phyloP scores from a whole-genome alignment of 495 filamentous ascomycete genomes.

The Aspergillus panamensis region DNA sequence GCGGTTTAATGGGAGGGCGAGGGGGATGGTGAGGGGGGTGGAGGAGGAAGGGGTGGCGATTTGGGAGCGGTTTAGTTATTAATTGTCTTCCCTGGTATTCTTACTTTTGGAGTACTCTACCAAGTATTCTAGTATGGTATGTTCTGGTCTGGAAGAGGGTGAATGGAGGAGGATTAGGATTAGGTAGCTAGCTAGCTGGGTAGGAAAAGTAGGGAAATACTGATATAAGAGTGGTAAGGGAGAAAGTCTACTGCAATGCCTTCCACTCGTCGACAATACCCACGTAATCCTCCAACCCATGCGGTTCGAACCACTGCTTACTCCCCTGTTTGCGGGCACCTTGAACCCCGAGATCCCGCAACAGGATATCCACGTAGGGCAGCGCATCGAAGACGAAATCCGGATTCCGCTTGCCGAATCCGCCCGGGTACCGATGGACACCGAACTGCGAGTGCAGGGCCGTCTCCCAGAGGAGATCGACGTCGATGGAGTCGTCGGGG shows the following conservation, averaged over 20 bases:
- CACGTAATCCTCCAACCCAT: constrained; percentile 58
- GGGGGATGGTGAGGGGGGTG: constrained; percentile 16
- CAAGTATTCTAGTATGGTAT: no score
- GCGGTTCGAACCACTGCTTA: constrained; percentile 51
- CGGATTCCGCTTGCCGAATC: constrained; percentile 59
- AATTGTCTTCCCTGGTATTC: neutral
- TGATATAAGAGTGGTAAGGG: neutral
- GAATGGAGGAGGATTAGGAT: no score
- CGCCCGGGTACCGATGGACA: constrained; percentile 63
- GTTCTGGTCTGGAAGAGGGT: no score
- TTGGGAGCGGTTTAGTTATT: neutral
- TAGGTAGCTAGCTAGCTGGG: no score
- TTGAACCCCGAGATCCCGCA: constrained; percentile 60
- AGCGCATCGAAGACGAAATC: constrained; percentile 74
- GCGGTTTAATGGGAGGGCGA: constrained; percentile 26
- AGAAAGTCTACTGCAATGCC: neutral
- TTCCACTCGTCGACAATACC: constrained; percentile 58
- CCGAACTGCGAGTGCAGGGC: constrained; percentile 65
- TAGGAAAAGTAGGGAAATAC: neutral
- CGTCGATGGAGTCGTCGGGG: constrained; percentile 5
- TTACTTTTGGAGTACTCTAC: no score
- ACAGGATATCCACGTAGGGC: constrained; percentile 72
- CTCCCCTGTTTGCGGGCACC: constrained; percentile 39
- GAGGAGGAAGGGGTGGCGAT: constrained; percentile 14
- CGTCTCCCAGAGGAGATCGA: constrained; percentile 51